These are phyloP conservation scores for Leptographium wingfieldii DNA, from an alignment of 2,329 filamentous ascomycete genomes.

Conservation along the genomic window DNA sequence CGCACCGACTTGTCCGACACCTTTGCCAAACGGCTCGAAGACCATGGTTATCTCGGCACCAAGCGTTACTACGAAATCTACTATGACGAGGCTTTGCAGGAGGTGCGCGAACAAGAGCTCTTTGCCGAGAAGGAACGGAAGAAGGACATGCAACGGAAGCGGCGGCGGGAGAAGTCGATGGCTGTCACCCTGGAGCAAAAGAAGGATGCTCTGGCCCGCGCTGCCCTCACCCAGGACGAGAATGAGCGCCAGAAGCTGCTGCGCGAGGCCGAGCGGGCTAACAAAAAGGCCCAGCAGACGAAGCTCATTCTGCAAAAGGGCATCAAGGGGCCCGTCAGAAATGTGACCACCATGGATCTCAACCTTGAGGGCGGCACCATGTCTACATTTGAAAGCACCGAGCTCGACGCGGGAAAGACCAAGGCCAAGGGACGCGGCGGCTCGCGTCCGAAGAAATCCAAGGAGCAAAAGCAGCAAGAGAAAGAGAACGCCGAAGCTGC, in stretches of 20 bases:
- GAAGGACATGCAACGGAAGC: conserved; percentile 98
- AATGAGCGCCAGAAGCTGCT: conserved; percentile 69
- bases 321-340: conserved; percentile 61
- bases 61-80: conserved; percentile 64
- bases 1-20: conserved; percentile 45
- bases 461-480: conserved; percentile 70
- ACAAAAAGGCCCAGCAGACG: conserved; percentile 86
- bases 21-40: conserved; percentile 49
- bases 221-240: conserved; percentile 68
- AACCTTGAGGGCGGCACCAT: conserved; percentile 78
- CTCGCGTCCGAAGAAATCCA: conserved; percentile 78
- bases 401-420: conserved; percentile 36
- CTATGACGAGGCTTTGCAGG: conserved; percentile 67
- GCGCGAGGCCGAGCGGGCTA: conserved; percentile 76
- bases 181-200: conserved; percentile 86
- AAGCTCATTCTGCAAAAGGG: conserved; percentile 78
- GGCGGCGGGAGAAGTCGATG: conserved; percentile 90
- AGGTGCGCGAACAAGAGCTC: conserved; percentile 82
- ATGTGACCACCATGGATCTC: conserved; percentile 58
- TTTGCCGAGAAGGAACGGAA: conserved; percentile 96
- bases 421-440: conserved; percentile 44
- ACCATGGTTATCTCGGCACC: conserved; percentile 59
- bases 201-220: conserved; percentile 66
- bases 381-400: conserved; percentile 67
- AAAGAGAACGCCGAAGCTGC: conserved; percentile 76